A percentile compares a stretch with the other conserved stretches of the same genome.
phyloP scores from a whole-genome alignment of 164 flowering plant species.

The Houttuynia cordata region DNA sequence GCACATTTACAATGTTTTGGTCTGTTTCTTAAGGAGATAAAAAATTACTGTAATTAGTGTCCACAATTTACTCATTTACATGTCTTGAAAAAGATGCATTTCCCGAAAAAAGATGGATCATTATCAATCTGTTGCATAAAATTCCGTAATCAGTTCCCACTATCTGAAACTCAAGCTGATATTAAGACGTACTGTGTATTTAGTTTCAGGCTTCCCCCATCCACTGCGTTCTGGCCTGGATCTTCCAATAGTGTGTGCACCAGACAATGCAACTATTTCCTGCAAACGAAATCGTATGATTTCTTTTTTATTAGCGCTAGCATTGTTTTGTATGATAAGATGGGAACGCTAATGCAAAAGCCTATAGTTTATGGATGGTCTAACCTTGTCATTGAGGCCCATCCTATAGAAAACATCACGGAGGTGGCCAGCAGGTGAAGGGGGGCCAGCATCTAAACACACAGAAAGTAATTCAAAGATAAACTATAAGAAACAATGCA shows the following conservation, averaged over 20 bases:
- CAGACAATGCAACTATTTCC: conserved; percentile 98
- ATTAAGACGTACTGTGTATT: conserved; percentile 61
- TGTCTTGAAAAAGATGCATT: too few species aligned
- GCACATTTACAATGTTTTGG: too few species aligned
- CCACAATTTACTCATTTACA: too few species aligned
- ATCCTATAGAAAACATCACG: conserved; percentile 90
- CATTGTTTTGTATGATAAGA: background rate
- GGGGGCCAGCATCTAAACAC: conserved; percentile 82
- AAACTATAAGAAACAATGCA: too few species aligned
- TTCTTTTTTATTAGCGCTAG: background rate
- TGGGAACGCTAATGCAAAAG: conserved; percentile 1
- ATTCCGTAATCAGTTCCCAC: too few species aligned
- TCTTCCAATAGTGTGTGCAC: conserved; percentile 96
- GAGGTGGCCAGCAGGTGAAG: conserved; percentile 85
- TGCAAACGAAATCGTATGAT: conserved; percentile 15
- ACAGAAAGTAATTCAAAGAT: background rate
- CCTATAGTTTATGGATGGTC: background rate
- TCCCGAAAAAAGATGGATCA: too few species aligned
- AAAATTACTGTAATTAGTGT: too few species aligned
- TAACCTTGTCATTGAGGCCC: conserved; percentile 92
- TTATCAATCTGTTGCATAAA: too few species aligned
- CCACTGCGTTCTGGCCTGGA: conserved; percentile 98
- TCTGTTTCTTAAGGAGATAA: too few species aligned
- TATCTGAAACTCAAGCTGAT: too few species aligned
- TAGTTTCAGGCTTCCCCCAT: conserved; percentile 96